phyloP scores from a whole-genome alignment of 208 protist genomes.

The Tritrichomonas musculus region DNA sequence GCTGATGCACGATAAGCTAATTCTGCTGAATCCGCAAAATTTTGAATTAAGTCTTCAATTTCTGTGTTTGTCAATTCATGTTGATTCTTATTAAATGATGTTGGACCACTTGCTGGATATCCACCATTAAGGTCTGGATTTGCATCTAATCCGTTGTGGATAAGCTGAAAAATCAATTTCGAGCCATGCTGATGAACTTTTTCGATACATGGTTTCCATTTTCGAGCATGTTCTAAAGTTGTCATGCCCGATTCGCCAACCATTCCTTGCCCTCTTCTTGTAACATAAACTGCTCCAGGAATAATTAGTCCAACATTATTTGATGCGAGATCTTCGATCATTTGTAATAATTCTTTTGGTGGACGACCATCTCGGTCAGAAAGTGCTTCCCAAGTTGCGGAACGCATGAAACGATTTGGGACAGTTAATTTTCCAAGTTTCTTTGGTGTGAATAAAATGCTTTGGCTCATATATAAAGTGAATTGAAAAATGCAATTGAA shows the following conservation, averaged over 20 bases:
- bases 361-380: background rate
- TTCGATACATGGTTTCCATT: background rate
- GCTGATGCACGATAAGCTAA: background rate
- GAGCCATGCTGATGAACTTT: background rate
- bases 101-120: background rate
- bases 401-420: constrained; percentile 7
- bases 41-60: constrained; percentile 6
- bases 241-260: too few species aligned
- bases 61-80: constrained; percentile 7
- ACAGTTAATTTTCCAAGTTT: background rate
- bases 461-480: background rate
- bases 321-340: background rate
- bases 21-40: background rate
- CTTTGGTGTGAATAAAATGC: background rate
- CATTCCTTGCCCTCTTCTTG: background rate
- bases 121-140: background rate
- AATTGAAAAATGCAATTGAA: too few species aligned
- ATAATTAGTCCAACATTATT: background rate
- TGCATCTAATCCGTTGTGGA: background rate
- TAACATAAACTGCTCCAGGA: background rate
- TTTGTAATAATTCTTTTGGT: background rate
- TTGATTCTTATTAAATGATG: background rate
- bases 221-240: background rate
- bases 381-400: background rate
- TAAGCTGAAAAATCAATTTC: background rate